Evolutionary conservation across 2,329 filamentous ascomycete species (phyloP), one percentile per base, ranked within the genome.

Genomic region (Alternaria incomplexa): DNA sequence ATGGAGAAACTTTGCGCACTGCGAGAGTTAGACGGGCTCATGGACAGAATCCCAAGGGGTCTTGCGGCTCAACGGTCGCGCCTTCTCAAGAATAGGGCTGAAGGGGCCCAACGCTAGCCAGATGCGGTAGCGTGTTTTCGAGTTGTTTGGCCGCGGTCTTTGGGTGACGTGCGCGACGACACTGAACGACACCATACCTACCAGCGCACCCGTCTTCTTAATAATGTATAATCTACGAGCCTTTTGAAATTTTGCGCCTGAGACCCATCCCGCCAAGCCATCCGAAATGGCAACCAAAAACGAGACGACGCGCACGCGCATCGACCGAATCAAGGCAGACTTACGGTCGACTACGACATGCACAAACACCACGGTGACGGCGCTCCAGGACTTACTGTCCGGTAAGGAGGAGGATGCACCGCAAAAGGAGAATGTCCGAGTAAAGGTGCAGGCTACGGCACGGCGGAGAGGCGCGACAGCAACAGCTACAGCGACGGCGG

Each of bases 311-410:
- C 84, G 64, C 86, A 84, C 57, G 60, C 81, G 82, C 67, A 81
- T 81, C 68, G 83, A 85, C 61, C 81, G 78, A 60, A 80, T 86
- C 73, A 85, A 83, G 73, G 75, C 73, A 67, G 82, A 84, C 55
- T 79, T 86, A 43, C 73, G 77, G 53, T 83, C 83, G 20, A 80
- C 81, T 67, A 75, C 83, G 56, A 85, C 84, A 69, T 87, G 85
- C 69, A 82, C 84, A 28, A 76, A 82, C 13, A 72, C 81, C 11
- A 86, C 83, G 2, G 79, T 82, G 6, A 74, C 79, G 50, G 73
- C 81, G 22, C 80, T 88, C 57, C 84, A 82, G 66, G 79, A 81
- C 12, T 72, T 87, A 15, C 77, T 88, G 1, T 55, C 66, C 7
- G 66, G 62, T 28, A 70, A 68, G 12, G 69, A 80, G 15, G 76